Evolutionary conservation across 169 alveolate genomes (phyloP).

Genomic region (Hepatocystis sp.): DNA sequence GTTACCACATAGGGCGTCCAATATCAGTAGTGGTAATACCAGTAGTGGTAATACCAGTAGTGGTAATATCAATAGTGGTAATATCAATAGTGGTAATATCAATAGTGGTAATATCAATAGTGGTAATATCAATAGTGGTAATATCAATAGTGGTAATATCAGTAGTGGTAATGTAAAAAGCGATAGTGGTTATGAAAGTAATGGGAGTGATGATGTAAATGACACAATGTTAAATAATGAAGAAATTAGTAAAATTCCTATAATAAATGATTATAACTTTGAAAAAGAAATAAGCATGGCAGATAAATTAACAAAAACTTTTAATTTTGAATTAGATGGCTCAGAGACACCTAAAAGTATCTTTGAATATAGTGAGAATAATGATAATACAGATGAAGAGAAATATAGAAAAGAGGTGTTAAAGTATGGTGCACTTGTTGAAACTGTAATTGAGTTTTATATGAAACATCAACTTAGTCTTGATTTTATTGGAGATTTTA

Average conservation of each 20-base stretch:
- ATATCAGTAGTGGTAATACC: neutral
- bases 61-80: too few species aligned
- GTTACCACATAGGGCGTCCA: neutral
- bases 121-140: too few species aligned
- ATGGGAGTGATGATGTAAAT: neutral
- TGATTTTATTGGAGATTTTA: slow-evolving; percentile 60
- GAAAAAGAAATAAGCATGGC: slow-evolving; percentile 57
- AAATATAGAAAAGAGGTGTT: slow-evolving; percentile 12
- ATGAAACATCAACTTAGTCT: slow-evolving; percentile 27
- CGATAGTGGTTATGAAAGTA: neutral
- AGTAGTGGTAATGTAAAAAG: neutral
- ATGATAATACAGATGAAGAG: slow-evolving; percentile 7
- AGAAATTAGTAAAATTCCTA: slow-evolving; percentile 26
- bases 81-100: too few species aligned
- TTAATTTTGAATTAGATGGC: slow-evolving; percentile 25
- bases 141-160: too few species aligned
- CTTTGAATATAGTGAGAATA: neutral
- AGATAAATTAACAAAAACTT: slow-evolving; percentile 16
- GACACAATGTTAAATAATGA: neutral
- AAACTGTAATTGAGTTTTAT: slow-evolving; percentile 40
- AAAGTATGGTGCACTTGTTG: slow-evolving; percentile 41
- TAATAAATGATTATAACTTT: slow-evolving; percentile 31
- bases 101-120: too few species aligned
- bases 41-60: too few species aligned
- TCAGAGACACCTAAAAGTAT: neutral